A percentile compares a stretch with the other conserved stretches of the same genome.
Evolutionary conservation across 192 early-diverging fungal species (phyloP).

Genomic region (Haplosporangium gracile): DNA sequence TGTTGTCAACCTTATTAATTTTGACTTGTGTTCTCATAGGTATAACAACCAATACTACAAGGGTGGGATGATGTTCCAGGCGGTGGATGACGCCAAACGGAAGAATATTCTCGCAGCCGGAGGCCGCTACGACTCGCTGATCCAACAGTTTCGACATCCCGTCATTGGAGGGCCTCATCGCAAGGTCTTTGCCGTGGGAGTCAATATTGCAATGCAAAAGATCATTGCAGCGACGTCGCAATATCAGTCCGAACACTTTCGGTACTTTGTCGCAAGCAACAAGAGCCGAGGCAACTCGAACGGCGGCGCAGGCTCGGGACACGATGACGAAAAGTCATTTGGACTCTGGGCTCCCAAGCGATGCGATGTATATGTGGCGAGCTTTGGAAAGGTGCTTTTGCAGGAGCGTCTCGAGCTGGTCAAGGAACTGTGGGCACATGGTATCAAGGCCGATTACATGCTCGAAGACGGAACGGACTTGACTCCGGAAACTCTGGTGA

Average conservation of each 20-base stretch:
- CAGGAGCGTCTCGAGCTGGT: conserved; percentile 84
- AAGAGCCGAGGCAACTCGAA: conserved; percentile 17
- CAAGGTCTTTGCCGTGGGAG: conserved; percentile 76
- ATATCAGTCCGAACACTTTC: conserved; percentile 67
- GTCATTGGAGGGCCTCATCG: conserved; percentile 52
- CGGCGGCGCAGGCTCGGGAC: not conserved
- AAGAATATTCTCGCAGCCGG: conserved; percentile 70
- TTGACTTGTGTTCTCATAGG: conserved; percentile 31
- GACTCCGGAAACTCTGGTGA: conserved; percentile 74
- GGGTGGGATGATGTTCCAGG: conserved; percentile 69
- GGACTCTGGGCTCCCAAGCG: conserved; percentile 70
- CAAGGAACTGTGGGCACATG: conserved; percentile 82
- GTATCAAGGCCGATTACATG: conserved; percentile 85
- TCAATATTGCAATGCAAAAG: conserved; percentile 85
- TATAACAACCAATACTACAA: conserved; percentile 72
- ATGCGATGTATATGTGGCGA: conserved; percentile 85
- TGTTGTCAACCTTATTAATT: not conserved
- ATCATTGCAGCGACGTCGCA: conserved; percentile 73
- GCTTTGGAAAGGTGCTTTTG: conserved; percentile 80
- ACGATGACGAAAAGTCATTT: conserved; percentile 54
- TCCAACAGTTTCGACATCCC: conserved; percentile 65
- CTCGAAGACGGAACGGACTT: conserved; percentile 79
- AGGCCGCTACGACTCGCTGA: conserved; percentile 66
- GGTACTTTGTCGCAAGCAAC: conserved; percentile 64
- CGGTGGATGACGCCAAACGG: conserved; percentile 60